Conservation (phyloP, 2,329 filamentous ascomycete species). For the Ophiostoma tasmaniense region DNA sequence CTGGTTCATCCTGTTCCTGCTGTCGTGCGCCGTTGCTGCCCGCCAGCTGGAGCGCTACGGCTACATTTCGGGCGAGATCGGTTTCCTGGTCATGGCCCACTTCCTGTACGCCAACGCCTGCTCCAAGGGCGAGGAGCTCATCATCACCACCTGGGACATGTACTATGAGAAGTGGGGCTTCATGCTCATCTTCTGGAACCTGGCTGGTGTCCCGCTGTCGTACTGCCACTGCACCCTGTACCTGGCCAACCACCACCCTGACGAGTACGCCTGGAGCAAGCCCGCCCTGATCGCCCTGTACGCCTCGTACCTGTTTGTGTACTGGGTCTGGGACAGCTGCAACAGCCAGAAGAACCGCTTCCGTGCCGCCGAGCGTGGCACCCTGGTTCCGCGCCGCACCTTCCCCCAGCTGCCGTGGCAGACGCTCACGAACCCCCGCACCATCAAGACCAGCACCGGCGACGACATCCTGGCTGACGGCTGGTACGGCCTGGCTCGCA, state of each 20-base stretch:
- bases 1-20: constrained; percentile 74
- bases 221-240: constrained; percentile 82
- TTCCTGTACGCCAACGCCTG: constrained; percentile 78
- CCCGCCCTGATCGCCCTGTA: constrained; percentile 54
- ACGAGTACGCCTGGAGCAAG: constrained; percentile 58
- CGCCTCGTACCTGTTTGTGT: constrained; percentile 60
- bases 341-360: constrained; percentile 83
- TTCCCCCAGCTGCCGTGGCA: constrained; percentile 79
- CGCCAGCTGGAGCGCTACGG: constrained; percentile 71
- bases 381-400: constrained; percentile 53
- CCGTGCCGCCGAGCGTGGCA: constrained; percentile 61
- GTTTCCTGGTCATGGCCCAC: constrained; percentile 68
- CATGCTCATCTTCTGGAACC: constrained; percentile 86
- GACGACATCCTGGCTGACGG: constrained; percentile 66
- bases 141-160: constrained; percentile 78
- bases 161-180: constrained; percentile 86
- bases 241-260: constrained; percentile 64
- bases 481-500: constrained; percentile 67
- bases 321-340: constrained; percentile 77
- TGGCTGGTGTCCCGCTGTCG: constrained; percentile 69
- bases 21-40: constrained; percentile 59
- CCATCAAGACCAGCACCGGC: constrained; percentile 59
- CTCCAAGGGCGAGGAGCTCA: constrained; percentile 73
- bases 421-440: constrained; percentile 61
- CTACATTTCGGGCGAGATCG: constrained; percentile 65